Base-by-base conservation (phyloP, 2,329 filamentous ascomycete species). In the Cadophora sp. region DNA sequence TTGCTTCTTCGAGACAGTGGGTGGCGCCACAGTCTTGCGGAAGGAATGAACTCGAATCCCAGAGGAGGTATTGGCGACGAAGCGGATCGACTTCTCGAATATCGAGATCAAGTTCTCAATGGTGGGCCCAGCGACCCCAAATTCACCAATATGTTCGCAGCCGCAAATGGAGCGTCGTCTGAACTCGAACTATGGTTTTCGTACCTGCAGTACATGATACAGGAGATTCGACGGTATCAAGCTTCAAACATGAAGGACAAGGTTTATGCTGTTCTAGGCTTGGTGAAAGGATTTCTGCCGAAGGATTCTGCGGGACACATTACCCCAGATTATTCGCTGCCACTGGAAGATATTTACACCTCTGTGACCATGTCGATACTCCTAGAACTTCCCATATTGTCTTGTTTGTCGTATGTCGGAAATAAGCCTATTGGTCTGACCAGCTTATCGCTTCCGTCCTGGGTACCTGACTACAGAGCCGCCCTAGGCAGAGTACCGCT, bases 11-110 rank as follows among this genome's bases (percentile, higher is more conserved):
- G 51, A 29, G 51, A 55, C 51, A 55, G 51, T 31, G 51, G 51
- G 31, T 55, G 51, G 51, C 51, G 51, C 26, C 51, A 55, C 14
- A 55, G 26, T 31, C 51, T 55, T 55, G 51, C 51, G 3, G 51
- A 55, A n/a, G 51, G 51, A 7, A 55, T 55, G 51, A 31, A 55
- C 9, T 31, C 51, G 51, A 55, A 55, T 55, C 51, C 51, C 12
- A 27, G 51, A 12, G 51, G 51, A n/a, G 51, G 51, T 9, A 55
- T 55, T 31, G 51, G 51, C 51, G 51, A 55, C 11, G 51, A 55
- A 55, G 51, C 51, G n/a, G 51, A 55, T 9, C 51, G 51, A n/a
- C 51, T 55, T 31, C 51, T 55, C 27, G 51, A 55, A 55, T 55
- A 55, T 26, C 51, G 51, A 9, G 51, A 55, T 19, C 51, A 55